Evolutionary conservation across 2,329 filamentous ascomycete species (phyloP), one percentile per base, ranked within the genome.

Genomic region (Stagonosporopsis rhizophila): DNA sequence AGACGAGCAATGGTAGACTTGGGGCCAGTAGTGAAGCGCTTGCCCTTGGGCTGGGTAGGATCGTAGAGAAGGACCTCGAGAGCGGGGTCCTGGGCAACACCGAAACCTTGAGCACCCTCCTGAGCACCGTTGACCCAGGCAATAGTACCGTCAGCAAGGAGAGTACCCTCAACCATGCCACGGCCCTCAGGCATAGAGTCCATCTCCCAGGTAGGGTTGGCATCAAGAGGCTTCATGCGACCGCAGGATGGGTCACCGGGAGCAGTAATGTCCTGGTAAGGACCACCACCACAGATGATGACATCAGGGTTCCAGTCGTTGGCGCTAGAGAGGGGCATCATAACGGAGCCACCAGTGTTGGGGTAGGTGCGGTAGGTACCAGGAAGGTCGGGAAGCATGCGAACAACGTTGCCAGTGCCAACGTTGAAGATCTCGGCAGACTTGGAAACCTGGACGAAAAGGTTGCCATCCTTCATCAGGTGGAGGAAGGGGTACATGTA

Each of bases 401-500:
- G 79, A 50, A 82, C 75, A 12, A 81, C 78, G 4, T 69, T 70
- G 54, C 81, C 81, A 40, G 73, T 73, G 32, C 62, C 70, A 22
- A 83, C 79, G 63, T 85, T 80, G 71, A 86, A 86, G 50, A 83
- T 75, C 64, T 87, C 81, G 5, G 82, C 81, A 19, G 82, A 82
- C 67, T 84, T 86, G 30, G 84, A 75, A 15, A 79, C 78, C 66
- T 85, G 85, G 53, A 87, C 75, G 66, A 86, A 87, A 4, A 87
- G 69, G 34, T 74, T 81, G 11, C 85, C 84, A 67, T 86, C 80
- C 30, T 77, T 80, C 34, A 88, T 77, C 1, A 87, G 76, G 65
- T 87, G 84, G 27, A 87, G 73, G 70, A 87, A 87, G 3, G 85
- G 85, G 65, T 87, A 87, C 84, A 86, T 86, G 72, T 85, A 87